Conservation (phyloP, 345 rosid genomes). For the Euphorbia peplus region DNA sequence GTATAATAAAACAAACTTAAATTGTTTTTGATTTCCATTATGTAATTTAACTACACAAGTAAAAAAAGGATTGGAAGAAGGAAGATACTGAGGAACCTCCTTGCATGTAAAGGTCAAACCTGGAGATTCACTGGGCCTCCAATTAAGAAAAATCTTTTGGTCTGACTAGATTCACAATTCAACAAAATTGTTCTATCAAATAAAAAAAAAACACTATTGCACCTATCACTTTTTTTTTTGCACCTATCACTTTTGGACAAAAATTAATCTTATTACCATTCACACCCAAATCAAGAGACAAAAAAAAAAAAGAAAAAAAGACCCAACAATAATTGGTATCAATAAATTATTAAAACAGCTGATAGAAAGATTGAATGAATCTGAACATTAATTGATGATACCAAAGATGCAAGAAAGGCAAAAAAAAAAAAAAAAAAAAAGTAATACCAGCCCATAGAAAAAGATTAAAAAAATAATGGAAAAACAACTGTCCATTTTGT, state of each 20-base stretch:
- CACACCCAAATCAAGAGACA: constrained; percentile 9
- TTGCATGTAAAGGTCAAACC: constrained; percentile 20
- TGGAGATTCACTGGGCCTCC: constrained; percentile 16
- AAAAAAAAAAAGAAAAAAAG: neutral
- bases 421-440: too few species aligned
- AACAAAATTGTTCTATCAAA: constrained; percentile 12
- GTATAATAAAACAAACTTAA: neutral
- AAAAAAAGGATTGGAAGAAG: neutral
- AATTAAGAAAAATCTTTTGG: constrained; percentile 18
- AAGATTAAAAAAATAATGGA: too few species aligned
- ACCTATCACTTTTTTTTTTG: neutral
- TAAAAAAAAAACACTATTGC: neutral
- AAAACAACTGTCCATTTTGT: neutral
- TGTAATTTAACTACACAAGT: neutral
- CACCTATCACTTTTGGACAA: constrained; percentile 9
- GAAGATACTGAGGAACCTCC: constrained; percentile 13
- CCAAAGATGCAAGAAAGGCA: neutral
- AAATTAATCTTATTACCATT: constrained; percentile 11
- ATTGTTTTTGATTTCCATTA: neutral
- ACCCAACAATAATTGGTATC: neutral
- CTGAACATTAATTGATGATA: neutral
- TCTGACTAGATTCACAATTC: constrained; percentile 8
- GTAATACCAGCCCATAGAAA: neutral
- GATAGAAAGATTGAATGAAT: too few species aligned
- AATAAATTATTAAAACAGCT: neutral